phyloP scores from a whole-genome alignment of 169 alveolate species.

The Plasmodium yoelii region DNA sequence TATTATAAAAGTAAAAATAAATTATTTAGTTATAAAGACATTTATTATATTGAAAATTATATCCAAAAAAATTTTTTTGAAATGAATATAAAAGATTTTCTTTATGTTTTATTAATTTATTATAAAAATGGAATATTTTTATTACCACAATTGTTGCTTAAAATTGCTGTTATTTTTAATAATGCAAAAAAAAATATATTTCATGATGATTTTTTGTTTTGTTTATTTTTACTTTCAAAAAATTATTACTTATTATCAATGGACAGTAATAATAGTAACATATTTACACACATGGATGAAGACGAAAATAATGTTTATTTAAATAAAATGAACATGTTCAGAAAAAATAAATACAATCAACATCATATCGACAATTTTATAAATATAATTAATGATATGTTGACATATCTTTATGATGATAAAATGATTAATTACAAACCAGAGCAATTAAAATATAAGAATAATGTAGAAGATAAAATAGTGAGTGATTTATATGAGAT shows the following conservation, averaged over 20 bases:
- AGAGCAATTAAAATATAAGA: conserved; percentile 3
- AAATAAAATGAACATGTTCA: conserved; percentile 49
- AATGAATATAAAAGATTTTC: conserved; percentile 64
- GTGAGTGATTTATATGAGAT: neutral
- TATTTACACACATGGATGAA: no score
- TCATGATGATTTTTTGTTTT: conserved; percentile 29
- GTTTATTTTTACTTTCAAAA: conserved; percentile 52
- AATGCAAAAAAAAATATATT: conserved; percentile 29
- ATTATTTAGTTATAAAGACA: conserved; percentile 47
- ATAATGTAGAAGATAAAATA: conserved; percentile 1
- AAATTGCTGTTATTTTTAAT: conserved; percentile 54
- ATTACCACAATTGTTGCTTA: conserved; percentile 54
- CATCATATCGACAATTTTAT: conserved; percentile 34
- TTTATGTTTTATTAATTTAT: conserved; percentile 34
- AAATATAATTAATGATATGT: conserved; percentile 36
- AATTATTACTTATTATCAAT: conserved; percentile 43
- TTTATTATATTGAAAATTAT: conserved; percentile 64
- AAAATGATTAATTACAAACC: conserved; percentile 52
- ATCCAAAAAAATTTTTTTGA: conserved; percentile 38
- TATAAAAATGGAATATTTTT: conserved; percentile 27
- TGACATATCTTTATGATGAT: conserved; percentile 35
- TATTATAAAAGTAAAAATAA: conserved; percentile 72
- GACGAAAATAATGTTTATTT: neutral
- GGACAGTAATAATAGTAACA: neutral
- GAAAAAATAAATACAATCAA: conserved; percentile 42